Conservation (phyloP, 768 basidiomycete species). For the Mycena epipterygia region DNA sequence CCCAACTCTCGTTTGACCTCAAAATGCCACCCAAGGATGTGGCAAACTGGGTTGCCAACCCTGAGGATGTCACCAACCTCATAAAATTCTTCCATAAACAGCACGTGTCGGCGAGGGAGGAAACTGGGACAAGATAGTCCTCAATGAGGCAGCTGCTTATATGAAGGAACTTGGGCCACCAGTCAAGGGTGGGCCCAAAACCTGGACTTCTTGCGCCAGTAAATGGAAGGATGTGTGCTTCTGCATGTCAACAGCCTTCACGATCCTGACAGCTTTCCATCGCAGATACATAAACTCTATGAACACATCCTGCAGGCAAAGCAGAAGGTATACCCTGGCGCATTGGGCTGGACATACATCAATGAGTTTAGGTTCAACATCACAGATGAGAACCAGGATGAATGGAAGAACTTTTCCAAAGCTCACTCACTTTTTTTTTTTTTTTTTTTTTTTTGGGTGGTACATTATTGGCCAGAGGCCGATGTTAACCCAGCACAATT, state of each 20-base stretch:
- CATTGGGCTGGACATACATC: slow-evolving; percentile 8
- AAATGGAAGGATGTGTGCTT: no score
- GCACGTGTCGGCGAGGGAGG: background rate
- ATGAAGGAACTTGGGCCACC: no score
- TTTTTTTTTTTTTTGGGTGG: no score
- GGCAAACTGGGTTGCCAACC: background rate
- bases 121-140: slow-evolving; percentile 9
- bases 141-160: no score
- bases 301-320: background rate
- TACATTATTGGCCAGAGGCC: no score
- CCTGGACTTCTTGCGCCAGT: no score
- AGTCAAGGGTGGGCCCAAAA: no score
- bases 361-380: slow-evolving; percentile 11
- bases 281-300: slow-evolving; percentile 1
- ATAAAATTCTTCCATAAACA: background rate
- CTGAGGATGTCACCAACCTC: background rate
- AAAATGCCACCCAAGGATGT: background rate
- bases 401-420: slow-evolving; percentile 13
- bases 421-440: no score
- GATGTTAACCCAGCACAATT: no score
- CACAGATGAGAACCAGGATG: slow-evolving; percentile 6
- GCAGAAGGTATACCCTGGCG: background rate
- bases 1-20: background rate
- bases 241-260: background rate
- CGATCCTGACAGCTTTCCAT: background rate